phyloP scores from a whole-genome alignment of 2,329 filamentous ascomycete genomes.

The Fusarium stilboides region DNA sequence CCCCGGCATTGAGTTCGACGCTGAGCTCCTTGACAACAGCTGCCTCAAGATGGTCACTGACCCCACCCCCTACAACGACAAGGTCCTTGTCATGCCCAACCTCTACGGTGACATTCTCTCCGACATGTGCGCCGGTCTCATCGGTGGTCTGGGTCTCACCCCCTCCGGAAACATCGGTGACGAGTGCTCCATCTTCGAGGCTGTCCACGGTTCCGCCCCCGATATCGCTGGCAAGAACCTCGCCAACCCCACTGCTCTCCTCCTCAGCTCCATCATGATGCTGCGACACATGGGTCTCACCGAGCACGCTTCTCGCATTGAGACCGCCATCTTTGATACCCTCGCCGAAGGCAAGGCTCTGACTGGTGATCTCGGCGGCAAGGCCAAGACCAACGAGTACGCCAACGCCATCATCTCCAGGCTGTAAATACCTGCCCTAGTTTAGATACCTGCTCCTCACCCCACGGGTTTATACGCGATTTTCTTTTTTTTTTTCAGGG shows the following conservation, averaged over 20 bases:
- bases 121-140: slow-evolving; percentile 99
- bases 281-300: slow-evolving; percentile 96
- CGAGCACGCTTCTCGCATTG: slow-evolving; percentile 88
- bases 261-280: slow-evolving; percentile 99
- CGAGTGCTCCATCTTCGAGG: slow-evolving; percentile 99
- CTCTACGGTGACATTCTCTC: slow-evolving; percentile 99
- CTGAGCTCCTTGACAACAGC: slow-evolving; percentile 98
- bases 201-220: slow-evolving; percentile 96
- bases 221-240: slow-evolving; percentile 97
- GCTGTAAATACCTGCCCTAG: slow-evolving; percentile 62
- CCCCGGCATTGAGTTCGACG: slow-evolving; percentile 95
- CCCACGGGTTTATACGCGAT: slow-evolving; percentile 40
- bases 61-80: slow-evolving; percentile 97
- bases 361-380: slow-evolving; percentile 96
- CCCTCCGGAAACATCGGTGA: slow-evolving; percentile 99
- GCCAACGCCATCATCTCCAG: slow-evolving; percentile 88
- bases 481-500: slow-evolving; percentile 45
- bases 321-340: slow-evolving; percentile 95
- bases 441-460: slow-evolving; percentile 48
- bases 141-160: slow-evolving; percentile 96
- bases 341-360: slow-evolving; percentile 96
- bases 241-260: slow-evolving; percentile 96
- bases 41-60: slow-evolving; percentile 99
- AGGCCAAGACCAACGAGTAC: slow-evolving; percentile 96
- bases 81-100: slow-evolving; percentile 98